Evolutionary conservation across 345 rosid species (phyloP), one percentile per base, ranked within the genome.

Genomic region (Schrenkiella parvula): DNA sequence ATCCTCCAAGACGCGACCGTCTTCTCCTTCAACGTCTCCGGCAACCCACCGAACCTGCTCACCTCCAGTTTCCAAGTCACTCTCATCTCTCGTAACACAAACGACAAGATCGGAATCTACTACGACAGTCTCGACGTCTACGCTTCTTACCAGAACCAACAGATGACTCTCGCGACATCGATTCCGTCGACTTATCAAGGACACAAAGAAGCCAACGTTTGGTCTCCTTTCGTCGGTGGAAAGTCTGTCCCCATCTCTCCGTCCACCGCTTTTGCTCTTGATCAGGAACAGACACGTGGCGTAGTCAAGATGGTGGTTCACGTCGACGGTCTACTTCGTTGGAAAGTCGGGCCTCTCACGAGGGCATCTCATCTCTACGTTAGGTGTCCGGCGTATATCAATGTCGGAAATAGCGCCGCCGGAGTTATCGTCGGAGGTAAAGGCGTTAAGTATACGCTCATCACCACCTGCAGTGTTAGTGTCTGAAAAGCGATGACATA

Each of bases 1-100:
- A 9, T 78, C 79, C 86, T 95, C 80, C 93, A 88, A 77, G 99
- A 95, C 84, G 89, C 84, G 75, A 95, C 96, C 71, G 87, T 89
- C 60, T 87, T 70, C 74, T 72, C 72, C 83, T 95, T 95, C 93
- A 95, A 91, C 85, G 28, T 84, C 78, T 67, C 99, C 3, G 47
- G 48, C 2, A 6, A 63, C 13, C 80, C 80, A 64, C 92, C 93
- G 4, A 81, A 84, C 73, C 26, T 72, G 54, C 86, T 95, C 78
- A 85, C 88, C 8, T 85, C 90, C 68, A 87, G 65, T 63, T 71
- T 76, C 21, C 96, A 91, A 78, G 78, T 91, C 80, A 86, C 92
- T 5, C 25, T 93, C 55, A 64, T 81, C 14, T 70, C 93, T 5
- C 67, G 93, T 47, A 93, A 93, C 80, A 91, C 92, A 1, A 91